Percentiles rank a stretch among this genome's conserved stretches.
Evolutionary conservation across 2,329 filamentous ascomycete species (phyloP).

Genomic region (Zymoseptoria brevis): DNA sequence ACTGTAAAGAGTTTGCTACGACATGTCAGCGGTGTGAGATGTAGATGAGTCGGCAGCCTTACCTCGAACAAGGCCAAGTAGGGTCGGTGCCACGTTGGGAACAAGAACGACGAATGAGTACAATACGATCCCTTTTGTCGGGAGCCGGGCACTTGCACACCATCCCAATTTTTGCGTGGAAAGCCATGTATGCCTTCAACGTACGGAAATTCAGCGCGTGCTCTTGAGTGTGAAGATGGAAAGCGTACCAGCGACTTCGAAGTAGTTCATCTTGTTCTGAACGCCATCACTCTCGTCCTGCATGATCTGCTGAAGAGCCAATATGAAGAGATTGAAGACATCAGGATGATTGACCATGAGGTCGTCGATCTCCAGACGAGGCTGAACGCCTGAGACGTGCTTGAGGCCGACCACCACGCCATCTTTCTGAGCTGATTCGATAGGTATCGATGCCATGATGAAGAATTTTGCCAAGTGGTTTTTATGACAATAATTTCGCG

Average conservation of each 20-base stretch:
- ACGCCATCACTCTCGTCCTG: not conserved
- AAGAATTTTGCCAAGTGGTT: no score
- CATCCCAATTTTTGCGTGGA: not conserved
- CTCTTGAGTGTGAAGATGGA: not conserved
- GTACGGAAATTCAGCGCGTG: not conserved
- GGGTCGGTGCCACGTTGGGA: conserved; percentile 1
- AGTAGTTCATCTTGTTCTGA: not conserved
- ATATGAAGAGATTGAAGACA: not conserved
- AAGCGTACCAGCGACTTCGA: not conserved
- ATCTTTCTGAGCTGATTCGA: not conserved
- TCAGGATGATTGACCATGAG: not conserved
- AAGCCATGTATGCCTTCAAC: not conserved
- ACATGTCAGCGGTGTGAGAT: not conserved
- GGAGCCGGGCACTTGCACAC: not conserved
- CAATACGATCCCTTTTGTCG: not conserved
- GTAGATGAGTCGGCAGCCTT: not conserved
- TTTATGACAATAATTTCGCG: no score
- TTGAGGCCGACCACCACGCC: not conserved
- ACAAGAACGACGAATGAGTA: not conserved
- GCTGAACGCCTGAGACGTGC: not conserved
- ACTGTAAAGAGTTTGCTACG: not conserved
- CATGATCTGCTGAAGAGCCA: not conserved
- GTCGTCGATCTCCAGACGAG: not conserved
- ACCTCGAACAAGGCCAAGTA: conserved; percentile 1
- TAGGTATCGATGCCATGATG: not conserved